Evolutionary conservation across 371 early-diverging fungal genomes (phyloP).

Genomic region (Umbelopsis sp.): DNA sequence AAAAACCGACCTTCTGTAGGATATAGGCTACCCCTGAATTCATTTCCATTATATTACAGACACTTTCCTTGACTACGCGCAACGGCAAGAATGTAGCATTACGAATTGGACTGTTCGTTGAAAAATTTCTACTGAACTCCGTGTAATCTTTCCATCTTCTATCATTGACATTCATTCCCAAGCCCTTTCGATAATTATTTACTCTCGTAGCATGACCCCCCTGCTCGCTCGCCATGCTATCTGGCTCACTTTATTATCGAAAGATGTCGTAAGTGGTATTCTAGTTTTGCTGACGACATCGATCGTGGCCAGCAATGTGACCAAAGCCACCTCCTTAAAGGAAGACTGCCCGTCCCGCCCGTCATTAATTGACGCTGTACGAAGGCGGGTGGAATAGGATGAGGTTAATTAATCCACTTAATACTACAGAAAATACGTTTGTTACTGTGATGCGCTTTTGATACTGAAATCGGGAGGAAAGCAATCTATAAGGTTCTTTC

Average conservation of each 20-base stretch:
- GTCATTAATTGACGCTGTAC: not conserved
- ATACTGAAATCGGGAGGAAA: no score
- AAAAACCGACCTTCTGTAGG: conserved; percentile 3
- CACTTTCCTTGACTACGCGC: not conserved
- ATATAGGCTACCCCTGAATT: conserved; percentile 14
- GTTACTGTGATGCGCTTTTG: no score
- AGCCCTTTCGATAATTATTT: conserved; percentile 9
- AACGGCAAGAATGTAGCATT: conserved; percentile 16
- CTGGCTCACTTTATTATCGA: not conserved
- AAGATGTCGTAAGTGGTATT: not conserved
- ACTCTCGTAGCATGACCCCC: not conserved
- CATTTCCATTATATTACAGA: conserved; percentile 7
- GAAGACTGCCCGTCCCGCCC: not conserved
- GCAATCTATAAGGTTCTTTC: no score
- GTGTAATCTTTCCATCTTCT: conserved; percentile 16
- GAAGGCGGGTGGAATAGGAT: no score
- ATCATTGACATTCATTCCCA: not conserved
- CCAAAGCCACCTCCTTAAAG: conserved; percentile 3
- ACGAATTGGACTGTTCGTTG: not conserved
- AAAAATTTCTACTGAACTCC: not conserved
- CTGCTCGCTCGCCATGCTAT: not conserved
- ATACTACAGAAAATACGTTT: no score
- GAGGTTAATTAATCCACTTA: no score
- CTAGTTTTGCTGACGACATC: not conserved
- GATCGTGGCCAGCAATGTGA: not conserved